phyloP scores from a whole-genome alignment of 306 rosid genomes.

The Urtica urens region DNA sequence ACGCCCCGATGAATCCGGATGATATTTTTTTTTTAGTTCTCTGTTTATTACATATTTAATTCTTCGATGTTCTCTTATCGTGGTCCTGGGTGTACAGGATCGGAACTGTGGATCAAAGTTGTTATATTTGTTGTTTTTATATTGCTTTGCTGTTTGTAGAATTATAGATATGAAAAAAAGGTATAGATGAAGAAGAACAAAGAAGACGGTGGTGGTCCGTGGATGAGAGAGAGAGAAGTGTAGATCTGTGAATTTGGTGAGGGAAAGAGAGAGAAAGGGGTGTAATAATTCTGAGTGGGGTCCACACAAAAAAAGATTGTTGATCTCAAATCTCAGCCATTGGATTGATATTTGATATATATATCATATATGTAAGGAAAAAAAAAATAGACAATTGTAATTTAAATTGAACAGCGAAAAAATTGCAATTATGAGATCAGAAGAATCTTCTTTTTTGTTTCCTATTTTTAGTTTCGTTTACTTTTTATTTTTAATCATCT shows the following conservation, averaged over 20 bases:
- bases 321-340: conserved; percentile 45
- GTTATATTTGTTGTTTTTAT: background rate
- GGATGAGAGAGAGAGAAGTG: conserved; percentile 17
- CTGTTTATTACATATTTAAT: background rate
- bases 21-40: conserved; percentile 16
- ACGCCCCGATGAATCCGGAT: conserved; percentile 50
- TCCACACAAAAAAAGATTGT: conserved; percentile 46
- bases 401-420: conserved; percentile 15
- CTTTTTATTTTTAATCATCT: background rate
- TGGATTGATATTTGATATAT: conserved; percentile 7
- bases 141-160: conserved; percentile 30
- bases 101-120: conserved; percentile 10
- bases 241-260: conserved; percentile 22
- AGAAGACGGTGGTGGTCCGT: too few relatives aligned
- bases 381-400: conserved; percentile 14
- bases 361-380: background rate
- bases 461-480: background rate
- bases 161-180: conserved; percentile 25
- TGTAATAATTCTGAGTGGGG: conserved; percentile 64
- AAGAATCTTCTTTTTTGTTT: conserved; percentile 18
- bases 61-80: background rate
- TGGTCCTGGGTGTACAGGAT: background rate
- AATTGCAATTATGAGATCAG: conserved; percentile 12
- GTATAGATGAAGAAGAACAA: conserved; percentile 7
- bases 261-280: conserved; percentile 15